These are phyloP conservation scores for Cercospora sojina DNA, from an alignment of 2,329 filamentous ascomycete species.

Conservation along the genomic window DNA sequence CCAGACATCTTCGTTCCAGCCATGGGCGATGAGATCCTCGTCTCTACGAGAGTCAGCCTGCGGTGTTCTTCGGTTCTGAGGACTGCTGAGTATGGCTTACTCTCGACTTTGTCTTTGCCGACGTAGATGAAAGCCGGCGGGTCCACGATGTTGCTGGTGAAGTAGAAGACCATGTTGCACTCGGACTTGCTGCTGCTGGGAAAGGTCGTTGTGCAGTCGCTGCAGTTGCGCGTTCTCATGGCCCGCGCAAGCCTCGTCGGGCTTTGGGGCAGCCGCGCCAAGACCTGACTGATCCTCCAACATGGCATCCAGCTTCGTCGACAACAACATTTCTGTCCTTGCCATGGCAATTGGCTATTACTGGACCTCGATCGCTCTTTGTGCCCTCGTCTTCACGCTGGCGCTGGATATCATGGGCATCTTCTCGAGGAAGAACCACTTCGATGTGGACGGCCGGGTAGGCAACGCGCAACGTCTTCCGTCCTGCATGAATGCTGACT, in stretches of 20 bases:
- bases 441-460: slow-evolving; percentile 83
- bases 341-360: slow-evolving; percentile 41
- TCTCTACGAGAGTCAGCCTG: slow-evolving; percentile 57
- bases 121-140: slow-evolving; percentile 90
- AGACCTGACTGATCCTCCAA: neutral
- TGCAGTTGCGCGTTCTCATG: neutral
- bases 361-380: slow-evolving; percentile 39
- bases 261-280: neutral
- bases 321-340: neutral
- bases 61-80: neutral
- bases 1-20: slow-evolving; percentile 96
- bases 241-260: neutral
- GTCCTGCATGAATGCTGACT: slow-evolving; percentile 9
- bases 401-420: slow-evolving; percentile 62
- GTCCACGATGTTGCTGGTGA: slow-evolving; percentile 78
- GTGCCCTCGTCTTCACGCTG: slow-evolving; percentile 40
- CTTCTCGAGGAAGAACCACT: slow-evolving; percentile 68
- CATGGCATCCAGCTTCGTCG: neutral
- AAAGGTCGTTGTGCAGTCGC: neutral
- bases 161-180: slow-evolving; percentile 86
- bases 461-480: slow-evolving; percentile 22
- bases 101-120: slow-evolving; percentile 98
- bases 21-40: slow-evolving; percentile 92
- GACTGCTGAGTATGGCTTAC: slow-evolving; percentile 53
- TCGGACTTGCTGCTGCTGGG: neutral